These are phyloP conservation scores for Akanthomyces dipterigenus DNA, from an alignment of 2,329 filamentous ascomycete species.

Conservation along the genomic window DNA sequence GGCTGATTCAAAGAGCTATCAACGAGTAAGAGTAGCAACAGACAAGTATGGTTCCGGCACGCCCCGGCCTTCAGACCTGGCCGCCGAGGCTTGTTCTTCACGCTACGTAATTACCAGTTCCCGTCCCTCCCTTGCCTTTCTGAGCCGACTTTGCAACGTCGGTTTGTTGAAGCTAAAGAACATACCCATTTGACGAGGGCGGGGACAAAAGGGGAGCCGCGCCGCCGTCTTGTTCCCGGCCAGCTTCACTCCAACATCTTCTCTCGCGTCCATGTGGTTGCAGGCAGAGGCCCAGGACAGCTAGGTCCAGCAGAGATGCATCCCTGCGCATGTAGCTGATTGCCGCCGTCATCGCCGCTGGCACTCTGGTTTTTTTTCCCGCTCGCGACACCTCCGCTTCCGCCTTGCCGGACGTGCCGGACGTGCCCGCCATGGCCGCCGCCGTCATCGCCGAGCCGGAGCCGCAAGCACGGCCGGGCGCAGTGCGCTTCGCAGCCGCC, in stretches of 20 bases:
- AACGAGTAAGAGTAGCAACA: not conserved
- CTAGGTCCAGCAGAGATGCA: not conserved
- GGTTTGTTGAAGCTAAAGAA: too few species aligned
- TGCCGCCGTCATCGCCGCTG: too few species aligned
- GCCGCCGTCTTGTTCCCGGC: slow-evolving; percentile 3
- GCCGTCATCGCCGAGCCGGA: not conserved
- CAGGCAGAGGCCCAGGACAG: too few species aligned
- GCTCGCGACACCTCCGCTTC: too few species aligned
- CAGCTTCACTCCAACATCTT: not conserved
- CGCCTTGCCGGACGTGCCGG: too few species aligned
- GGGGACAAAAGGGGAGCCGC: not conserved
- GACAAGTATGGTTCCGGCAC: not conserved
- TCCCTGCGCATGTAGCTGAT: not conserved
- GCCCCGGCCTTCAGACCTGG: not conserved
- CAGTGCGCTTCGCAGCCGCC: not conserved
- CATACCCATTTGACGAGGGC: too few species aligned
- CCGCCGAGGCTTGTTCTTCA: not conserved
- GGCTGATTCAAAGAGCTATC: too few species aligned
- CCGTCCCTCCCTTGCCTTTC: too few species aligned
- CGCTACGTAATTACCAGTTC: not conserved
- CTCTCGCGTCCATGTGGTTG: too few species aligned
- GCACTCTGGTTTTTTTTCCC: not conserved
- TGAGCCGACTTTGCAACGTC: too few species aligned
- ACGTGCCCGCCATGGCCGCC: not conserved
- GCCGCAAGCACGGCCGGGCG: not conserved